phyloP scores from a whole-genome alignment of 108 stramenopile genomes.

The Nannochloropsis oceanica region DNA sequence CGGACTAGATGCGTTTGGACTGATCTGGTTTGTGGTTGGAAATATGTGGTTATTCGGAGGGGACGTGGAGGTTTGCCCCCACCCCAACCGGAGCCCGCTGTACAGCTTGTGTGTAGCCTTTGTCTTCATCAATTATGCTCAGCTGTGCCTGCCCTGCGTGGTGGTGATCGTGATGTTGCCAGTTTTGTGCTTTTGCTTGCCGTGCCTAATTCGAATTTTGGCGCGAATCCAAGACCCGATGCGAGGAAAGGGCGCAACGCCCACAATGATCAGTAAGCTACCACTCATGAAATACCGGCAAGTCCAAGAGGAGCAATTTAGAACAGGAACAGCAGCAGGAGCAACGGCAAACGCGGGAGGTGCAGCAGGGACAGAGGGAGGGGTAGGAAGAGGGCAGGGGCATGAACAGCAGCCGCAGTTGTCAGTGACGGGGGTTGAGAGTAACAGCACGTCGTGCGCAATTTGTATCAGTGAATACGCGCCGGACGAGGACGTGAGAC shows the following conservation, averaged over 20 bases:
- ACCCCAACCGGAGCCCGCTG: not conserved
- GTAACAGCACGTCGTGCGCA: slow-evolving; percentile 3
- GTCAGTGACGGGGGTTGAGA: not conserved
- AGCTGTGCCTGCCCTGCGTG: slow-evolving; percentile 44
- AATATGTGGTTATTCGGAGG: slow-evolving; percentile 32
- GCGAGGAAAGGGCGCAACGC: slow-evolving; percentile 10
- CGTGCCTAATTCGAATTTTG: slow-evolving; percentile 42
- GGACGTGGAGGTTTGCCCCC: not conserved
- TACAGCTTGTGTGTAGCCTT: slow-evolving; percentile 36
- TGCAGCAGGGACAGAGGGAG: not conserved
- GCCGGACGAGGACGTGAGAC: slow-evolving; percentile 1
- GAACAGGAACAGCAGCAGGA: too few species aligned
- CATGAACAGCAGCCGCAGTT: not conserved
- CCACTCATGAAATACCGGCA: slow-evolving; percentile 12
- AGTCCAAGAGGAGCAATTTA: too few species aligned
- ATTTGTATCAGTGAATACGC: slow-evolving; percentile 17
- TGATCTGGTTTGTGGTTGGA: slow-evolving; percentile 35
- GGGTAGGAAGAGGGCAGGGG: not conserved
- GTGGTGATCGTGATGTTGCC: slow-evolving; percentile 38
- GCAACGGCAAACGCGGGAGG: not conserved
- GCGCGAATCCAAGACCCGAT: slow-evolving; percentile 22
- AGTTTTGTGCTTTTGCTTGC: slow-evolving; percentile 44
- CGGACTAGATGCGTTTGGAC: slow-evolving; percentile 12
- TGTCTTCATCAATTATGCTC: slow-evolving; percentile 36
- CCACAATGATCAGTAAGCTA: slow-evolving; percentile 21